Percentiles rank a stretch among this genome's conserved stretches.
Evolutionary conservation across 1,284 basidiomycete genomes (phyloP).

Genomic region (Polyporus tsugae): DNA sequence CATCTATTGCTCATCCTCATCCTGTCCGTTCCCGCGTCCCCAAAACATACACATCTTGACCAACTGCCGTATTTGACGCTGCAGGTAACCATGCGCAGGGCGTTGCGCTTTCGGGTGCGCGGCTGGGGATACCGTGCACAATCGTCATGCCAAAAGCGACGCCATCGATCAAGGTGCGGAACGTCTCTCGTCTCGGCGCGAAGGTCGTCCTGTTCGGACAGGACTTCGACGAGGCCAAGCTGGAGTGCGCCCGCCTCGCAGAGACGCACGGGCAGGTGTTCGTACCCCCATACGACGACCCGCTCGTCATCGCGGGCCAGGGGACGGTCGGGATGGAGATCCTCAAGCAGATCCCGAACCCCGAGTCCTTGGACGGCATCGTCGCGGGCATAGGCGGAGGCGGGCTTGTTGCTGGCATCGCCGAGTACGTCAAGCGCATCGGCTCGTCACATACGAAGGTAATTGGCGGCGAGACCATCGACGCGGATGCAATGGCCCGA

Average conservation of each 20-base stretch:
- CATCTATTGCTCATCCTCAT: conserved; percentile 12
- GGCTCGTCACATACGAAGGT: conserved; percentile 87
- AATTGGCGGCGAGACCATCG: conserved; percentile 94
- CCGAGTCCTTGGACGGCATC: conserved; percentile 83
- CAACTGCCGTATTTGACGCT: not conserved
- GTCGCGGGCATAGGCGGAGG: conserved; percentile 96
- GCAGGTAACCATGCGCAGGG: conserved; percentile 98
- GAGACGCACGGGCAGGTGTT: conserved; percentile 83
- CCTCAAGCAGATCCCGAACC: conserved; percentile 82
- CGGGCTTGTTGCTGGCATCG: conserved; percentile 89
- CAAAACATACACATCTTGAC: not conserved
- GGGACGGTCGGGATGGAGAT: conserved; percentile 97
- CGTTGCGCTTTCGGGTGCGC: conserved; percentile 91
- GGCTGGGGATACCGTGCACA: conserved; percentile 91
- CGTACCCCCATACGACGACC: conserved; percentile 98
- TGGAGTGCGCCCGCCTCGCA: conserved; percentile 91
- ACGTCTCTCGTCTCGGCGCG: conserved; percentile 92
- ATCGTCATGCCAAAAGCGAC: conserved; percentile 99
- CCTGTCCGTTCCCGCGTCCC: not conserved
- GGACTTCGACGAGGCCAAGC: conserved; percentile 98
- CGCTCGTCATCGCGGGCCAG: conserved; percentile 96
- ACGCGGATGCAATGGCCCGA: conserved; percentile 92
- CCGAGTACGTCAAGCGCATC: conserved; percentile 94
- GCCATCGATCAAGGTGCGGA: conserved; percentile 95
- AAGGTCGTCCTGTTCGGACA: conserved; percentile 92